Base-by-base conservation (phyloP, 2,329 filamentous ascomycete genomes). In the Plectosphaerella sp. region DNA sequence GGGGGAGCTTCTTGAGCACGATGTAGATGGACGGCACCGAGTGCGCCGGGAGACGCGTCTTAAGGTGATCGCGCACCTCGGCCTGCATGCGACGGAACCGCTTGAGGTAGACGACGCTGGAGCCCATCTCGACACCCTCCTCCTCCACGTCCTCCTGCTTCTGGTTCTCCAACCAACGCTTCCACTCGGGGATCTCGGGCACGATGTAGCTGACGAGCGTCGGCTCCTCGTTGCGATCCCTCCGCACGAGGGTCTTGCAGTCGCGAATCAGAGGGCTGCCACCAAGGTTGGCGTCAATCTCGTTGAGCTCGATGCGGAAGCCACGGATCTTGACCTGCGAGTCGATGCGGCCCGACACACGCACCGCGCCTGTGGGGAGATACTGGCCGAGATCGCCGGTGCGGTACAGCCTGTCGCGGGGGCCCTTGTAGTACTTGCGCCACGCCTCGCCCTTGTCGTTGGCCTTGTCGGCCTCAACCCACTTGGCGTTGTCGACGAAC, bases 321-420 rank as follows among this genome's bases (percentile, higher is more conserved):
- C 93, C 93, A 54, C 94, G 87, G 58, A 97, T 93, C 76, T 97
- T 99, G 73, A 97, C 89, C 66, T 97, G 93, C 59, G 87, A 82
- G 64, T 97, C 93, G 22, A 84, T 85, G 53, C 94, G 80, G 20
- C 93, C 93, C 10, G 88, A 86, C 63, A 85, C 89, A 62, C 88
- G 87, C 11, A 91, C 87, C 58, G 87, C 85, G 36, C 89, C 90
- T 45, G 83, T 78, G 2, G 79, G 75, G 49, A 83, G 82, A 63
- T 89, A 92, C 52, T 84, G 76, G 4, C 93, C 93, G 4, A 99
- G 73, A 66, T 97, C 93, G 24, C 93, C 94, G 39, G 87, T 94
- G 18, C 89, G 75, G 70, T 99, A 97, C 49, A 97, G 71, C 35
- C 92, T 80, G 72, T 97, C 94, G 56, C 90, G 79, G 0, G 91